Base-by-base conservation (phyloP, 768 basidiomycete genomes). In the Gelatoporia subvermispora region DNA sequence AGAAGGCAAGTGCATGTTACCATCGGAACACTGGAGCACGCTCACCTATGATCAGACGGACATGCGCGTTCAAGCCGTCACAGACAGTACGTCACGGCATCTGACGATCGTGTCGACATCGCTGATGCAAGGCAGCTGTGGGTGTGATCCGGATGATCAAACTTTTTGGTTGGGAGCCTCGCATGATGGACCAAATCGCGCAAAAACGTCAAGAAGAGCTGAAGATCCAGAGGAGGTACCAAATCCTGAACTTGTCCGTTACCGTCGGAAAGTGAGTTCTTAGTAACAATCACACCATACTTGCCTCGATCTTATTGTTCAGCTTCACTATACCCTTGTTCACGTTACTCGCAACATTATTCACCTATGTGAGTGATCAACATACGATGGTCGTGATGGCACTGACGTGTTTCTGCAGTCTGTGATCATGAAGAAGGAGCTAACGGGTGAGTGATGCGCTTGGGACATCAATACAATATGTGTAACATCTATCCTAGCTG, bases 331-430 rank as follows among this genome's bases (percentile, higher is more conserved):
- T 87, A 37, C 86, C 87, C 0, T 61, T 87, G 9, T 34, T 77
- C 1, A 81, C 78, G 23, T 88, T 88, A 85, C 58, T 83, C 36
- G 72, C 76, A 11, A 82, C 84, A 1, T 88, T 78, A 55, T 69
- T 74, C 2, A 70, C 78, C 8, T 87, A 82, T 51, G 72, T 82
- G 65, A 47, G 78, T 58, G n/a, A 16, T 8, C 11, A 13, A 3
- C 21, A 8, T 3, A 22, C 18, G 11, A 41, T 43, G n/a, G n/a
- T 22, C 23, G 17, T 21, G 7, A 17, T 5, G 38, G 18, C 28
- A 39, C 54, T 18, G 36, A n/a, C 22, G 5, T 22, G 35, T 48
- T 41, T 17, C 22, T 45, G 1, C 37, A 65, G 64, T 74, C 72
- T 8, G 25, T 71, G 0, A 56, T 74, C 1, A 65, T 72, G 64